Percentiles rank a stretch among this genome's conserved stretches.
These are phyloP conservation scores for Ichthyophthirius multifiliis DNA, from an alignment of 169 alveolate genomes.

Conservation along the genomic window DNA sequence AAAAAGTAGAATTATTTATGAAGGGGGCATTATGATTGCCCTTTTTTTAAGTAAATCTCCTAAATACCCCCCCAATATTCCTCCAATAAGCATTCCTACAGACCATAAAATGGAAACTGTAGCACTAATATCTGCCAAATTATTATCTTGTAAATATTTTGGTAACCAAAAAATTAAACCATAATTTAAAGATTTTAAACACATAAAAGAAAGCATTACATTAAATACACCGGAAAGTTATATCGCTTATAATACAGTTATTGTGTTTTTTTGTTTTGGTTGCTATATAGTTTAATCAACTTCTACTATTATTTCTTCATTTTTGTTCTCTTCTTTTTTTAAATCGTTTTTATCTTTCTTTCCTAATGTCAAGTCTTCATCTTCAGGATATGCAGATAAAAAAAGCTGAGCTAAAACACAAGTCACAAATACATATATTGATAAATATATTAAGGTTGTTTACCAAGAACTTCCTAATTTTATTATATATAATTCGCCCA, in stretches of 20 bases:
- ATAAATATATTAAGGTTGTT: neutral
- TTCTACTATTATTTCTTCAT: neutral
- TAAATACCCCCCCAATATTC: neutral
- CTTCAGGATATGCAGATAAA: neutral
- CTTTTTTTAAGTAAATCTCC: slow-evolving; percentile 5
- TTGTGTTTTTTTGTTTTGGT: neutral
- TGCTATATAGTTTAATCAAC: neutral
- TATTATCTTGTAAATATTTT: neutral
- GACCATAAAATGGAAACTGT: neutral
- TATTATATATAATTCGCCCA: neutral
- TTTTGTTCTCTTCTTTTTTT: neutral
- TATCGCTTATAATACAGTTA: neutral
- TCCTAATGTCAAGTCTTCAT: neutral
- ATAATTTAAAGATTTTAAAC: neutral
- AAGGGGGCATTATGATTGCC: neutral
- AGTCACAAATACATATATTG: neutral
- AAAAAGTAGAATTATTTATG: neutral
- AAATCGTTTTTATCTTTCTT: neutral
- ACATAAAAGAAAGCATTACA: neutral
- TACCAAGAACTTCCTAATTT: neutral
- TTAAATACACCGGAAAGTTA: neutral
- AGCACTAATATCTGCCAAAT: neutral
- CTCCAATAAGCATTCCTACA: neutral
- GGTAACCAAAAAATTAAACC: neutral
- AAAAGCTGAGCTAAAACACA: neutral